Base-by-base conservation (phyloP, 75 land plant genomes). In the Picea glauca region DNA sequence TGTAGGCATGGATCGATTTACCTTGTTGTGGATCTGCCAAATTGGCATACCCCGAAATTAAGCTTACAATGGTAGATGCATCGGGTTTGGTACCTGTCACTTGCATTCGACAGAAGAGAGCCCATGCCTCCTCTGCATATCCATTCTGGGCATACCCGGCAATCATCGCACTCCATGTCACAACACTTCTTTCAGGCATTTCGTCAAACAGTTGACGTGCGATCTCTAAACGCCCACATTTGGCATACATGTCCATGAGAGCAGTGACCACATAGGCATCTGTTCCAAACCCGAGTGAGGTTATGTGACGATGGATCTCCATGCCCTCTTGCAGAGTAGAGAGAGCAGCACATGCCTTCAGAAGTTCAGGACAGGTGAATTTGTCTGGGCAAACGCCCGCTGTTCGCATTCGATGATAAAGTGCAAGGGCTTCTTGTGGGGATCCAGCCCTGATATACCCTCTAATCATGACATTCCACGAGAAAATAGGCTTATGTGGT, bases 381-480 rank as follows among this genome's bases (percentile, higher is more conserved):
- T 58, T 72, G 58, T 83, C 62, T n/a, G 84, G 77, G 5, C 43
- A n/a, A 54, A 83, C 12, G 40, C 83, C 85, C 58, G 43, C 77
- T 21, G 62, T 15, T 80, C 78, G 81, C 90, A 88, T 86, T 59
- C 70, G 70, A 9, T 76, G 57, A 75, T 80, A 83, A 31, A 86
- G 35, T 18, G 32, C 35, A 57, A 86, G 78, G 11, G 85, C 82
- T 40, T 72, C 58, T 20, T 59, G 58, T 32, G 70, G 72, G n/a
- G 67, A 61, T 5, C 90, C 90, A 66, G 33, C 60, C 72, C 14
- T 21, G 21, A 76, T 77, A 65, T 64, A 80, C 13, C 83, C 88
- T 32, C 62, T 70, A 38, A 86, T 81, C 77, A 78, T 76, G 5
- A 74, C 77, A 23, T 80, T 84, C 88, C 88, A 86, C 2, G 82